Evolutionary conservation across 2,329 filamentous ascomycete genomes (phyloP), one percentile per base, ranked within the genome.

Genomic region (Macrophomina phaseolina): DNA sequence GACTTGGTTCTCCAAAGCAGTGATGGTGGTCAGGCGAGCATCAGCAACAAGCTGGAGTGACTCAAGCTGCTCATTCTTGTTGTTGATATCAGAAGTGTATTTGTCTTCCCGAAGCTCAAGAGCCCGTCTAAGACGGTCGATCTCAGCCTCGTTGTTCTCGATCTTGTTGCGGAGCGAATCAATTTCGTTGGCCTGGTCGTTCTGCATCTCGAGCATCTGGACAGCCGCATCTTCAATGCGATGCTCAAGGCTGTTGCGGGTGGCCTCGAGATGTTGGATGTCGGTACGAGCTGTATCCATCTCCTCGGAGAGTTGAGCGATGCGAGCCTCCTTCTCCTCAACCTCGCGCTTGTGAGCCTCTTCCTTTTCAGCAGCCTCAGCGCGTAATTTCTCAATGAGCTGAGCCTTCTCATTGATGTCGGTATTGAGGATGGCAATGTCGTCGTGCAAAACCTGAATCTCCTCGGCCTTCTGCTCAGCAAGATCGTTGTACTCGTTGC

Each of bases 81-180:
- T 73, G 16, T 68, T 66, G 32, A 79, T 64, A 7, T 68, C 64
- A 14, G 70, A 68, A 9, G 73, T 71, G 64, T 77, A 72, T 53
- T 78, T 73, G 5, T 64, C 62, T 0, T 64, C 58, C 14, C 71
- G 73, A 34, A 67, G 32, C 56, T 72, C 71, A 6, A 72, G 71
- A 3, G 70, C 71, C 30, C 74, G 70, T 53, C 73, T 73, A 6
- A 82, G 74, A n/a, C 70, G 67, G 16, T 74, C 73, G 64, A 82
- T 79, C 53, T 80, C 76, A 55, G 72, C 71, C 53, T 81, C 76
- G 45, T 78, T 75, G 11, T 75, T 76, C 12, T 74, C 73, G 23
- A 81, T 73, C 11, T 80, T 73, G 62, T 80, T 78, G 66, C 77
- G 77, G 69, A 81, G 78, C 32, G 77, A 76, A 4, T 73, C 74